Evolutionary conservation across 441 rosid genomes (phyloP).

Genomic region (Pelargonium australe): DNA sequence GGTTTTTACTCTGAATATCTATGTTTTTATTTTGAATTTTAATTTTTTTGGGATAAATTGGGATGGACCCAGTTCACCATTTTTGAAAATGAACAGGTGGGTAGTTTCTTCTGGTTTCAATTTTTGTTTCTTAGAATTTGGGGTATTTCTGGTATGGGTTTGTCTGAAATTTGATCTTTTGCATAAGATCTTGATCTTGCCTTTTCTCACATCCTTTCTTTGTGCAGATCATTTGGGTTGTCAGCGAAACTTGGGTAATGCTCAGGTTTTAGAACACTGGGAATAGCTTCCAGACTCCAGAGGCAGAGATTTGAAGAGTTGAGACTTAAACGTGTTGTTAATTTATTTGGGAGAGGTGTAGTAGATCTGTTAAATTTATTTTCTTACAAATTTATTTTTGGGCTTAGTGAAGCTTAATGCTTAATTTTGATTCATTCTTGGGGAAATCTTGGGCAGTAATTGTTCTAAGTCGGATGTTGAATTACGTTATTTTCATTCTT

Average conservation of each 20-base stretch:
- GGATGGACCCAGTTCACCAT: neutral
- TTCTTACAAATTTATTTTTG: conserved; percentile 3
- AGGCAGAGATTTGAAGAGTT: conserved; percentile 12
- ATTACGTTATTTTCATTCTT: conserved; percentile 49
- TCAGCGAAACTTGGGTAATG: neutral
- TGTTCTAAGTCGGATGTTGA: conserved; percentile 35
- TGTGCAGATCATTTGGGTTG: neutral
- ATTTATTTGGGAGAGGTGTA: conserved; percentile 20
- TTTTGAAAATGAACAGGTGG: neutral
- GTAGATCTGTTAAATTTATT: conserved; percentile 10
- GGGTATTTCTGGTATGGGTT: neutral
- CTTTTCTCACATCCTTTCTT: neutral
- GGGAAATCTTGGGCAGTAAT: conserved; percentile 23
- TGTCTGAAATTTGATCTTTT: neutral
- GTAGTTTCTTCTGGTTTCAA: neutral
- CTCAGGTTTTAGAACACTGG: conserved; percentile 16
- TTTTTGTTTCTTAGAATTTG: neutral
- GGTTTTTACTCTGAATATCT: neutral
- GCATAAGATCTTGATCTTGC: neutral
- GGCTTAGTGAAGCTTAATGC: conserved; percentile 9
- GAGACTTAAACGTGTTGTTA: conserved; percentile 3
- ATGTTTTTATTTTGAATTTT: neutral
- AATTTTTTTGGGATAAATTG: neutral
- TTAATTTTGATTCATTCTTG: conserved; percentile 21
- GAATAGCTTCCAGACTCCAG: neutral